These are phyloP conservation scores for Plicaturopsis crispa DNA, from an alignment of 768 basidiomycete genomes.

Conservation along the genomic window DNA sequence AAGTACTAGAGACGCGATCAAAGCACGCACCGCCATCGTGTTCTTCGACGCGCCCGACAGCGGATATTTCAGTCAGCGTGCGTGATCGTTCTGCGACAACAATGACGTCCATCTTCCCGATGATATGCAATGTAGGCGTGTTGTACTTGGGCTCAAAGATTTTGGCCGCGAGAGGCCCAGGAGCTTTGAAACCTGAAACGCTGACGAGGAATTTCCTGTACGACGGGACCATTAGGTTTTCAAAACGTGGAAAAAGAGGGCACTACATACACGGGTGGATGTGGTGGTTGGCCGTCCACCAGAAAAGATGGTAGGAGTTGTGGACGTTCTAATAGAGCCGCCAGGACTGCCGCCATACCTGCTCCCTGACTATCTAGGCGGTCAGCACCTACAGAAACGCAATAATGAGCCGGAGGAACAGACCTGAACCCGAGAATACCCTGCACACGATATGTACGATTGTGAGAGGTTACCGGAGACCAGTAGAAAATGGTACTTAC, in stretches of 20 bases:
- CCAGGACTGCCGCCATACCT: conserved; percentile 60
- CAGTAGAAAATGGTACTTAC: conserved; percentile 30
- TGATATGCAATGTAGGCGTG: conserved; percentile 72
- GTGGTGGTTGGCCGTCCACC: conserved; percentile 53
- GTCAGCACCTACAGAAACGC: not conserved
- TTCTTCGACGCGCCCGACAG: conserved; percentile 55
- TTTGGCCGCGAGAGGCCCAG: conserved; percentile 36
- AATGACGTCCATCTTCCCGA: conserved; percentile 73
- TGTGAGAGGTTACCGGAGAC: conserved; percentile 3
- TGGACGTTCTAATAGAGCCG: conserved; percentile 56
- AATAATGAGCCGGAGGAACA: conserved; percentile 8
- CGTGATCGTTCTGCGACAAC: conserved; percentile 64
- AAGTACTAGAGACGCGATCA: not conserved
- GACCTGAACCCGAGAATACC: conserved; percentile 80
- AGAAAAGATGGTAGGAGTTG: conserved; percentile 49
- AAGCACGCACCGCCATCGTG: conserved; percentile 67
- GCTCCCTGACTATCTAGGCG: conserved; percentile 59
- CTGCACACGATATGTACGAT: conserved; percentile 25
- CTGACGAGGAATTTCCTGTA: conserved; percentile 64
- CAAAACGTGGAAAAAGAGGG: not conserved
- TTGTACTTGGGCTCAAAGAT: conserved; percentile 45
- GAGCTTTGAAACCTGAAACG: conserved; percentile 64
- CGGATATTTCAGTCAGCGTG: conserved; percentile 45
- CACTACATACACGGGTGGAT: conserved; percentile 62
- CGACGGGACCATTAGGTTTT: not conserved